A percentile compares a stretch with the other conserved stretches of the same genome.
These are phyloP conservation scores for Trametes cinnabarina DNA, from an alignment of 768 basidiomycete genomes.

Conservation along the genomic window DNA sequence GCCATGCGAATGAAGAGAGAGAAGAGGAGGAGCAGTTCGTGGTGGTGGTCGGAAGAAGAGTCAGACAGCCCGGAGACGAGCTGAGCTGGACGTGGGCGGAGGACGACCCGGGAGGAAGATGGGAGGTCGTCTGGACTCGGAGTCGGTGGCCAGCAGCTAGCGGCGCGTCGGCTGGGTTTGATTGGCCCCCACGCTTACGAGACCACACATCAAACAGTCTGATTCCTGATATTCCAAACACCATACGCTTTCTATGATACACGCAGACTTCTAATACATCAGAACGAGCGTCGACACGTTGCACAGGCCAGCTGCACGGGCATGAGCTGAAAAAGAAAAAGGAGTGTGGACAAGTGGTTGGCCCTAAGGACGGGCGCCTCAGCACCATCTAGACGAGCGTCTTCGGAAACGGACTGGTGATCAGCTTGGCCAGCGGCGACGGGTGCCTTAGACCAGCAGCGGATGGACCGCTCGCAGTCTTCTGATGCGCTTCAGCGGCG, in stretches of 20 bases:
- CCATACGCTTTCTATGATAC: background rate
- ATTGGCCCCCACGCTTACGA: constrained; percentile 26
- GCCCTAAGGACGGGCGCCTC: background rate
- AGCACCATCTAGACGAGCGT: background rate
- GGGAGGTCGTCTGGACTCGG: constrained; percentile 11
- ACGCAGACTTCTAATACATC: constrained; percentile 9
- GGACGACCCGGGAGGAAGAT: constrained; percentile 11
- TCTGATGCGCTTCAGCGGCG: constrained; percentile 7
- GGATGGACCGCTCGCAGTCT: background rate
- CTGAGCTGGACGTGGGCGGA: constrained; percentile 2
- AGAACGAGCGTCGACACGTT: constrained; percentile 1
- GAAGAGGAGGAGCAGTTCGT: background rate
- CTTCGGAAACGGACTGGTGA: background rate
- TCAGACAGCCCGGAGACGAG: constrained; percentile 20
- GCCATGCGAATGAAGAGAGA: constrained; percentile 23
- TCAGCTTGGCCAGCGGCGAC: background rate
- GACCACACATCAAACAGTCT: constrained; percentile 15
- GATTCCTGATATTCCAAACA: constrained; percentile 18
- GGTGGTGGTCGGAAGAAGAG: constrained; percentile 4
- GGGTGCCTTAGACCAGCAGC: background rate
- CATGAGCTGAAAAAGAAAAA: background rate
- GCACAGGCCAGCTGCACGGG: background rate
- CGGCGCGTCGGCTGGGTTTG: constrained; percentile 22
- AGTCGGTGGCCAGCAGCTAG: constrained; percentile 2
- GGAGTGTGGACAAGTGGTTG: background rate